These are phyloP conservation scores for Delonix regia DNA, from an alignment of 306 rosid species.

Conservation along the genomic window DNA sequence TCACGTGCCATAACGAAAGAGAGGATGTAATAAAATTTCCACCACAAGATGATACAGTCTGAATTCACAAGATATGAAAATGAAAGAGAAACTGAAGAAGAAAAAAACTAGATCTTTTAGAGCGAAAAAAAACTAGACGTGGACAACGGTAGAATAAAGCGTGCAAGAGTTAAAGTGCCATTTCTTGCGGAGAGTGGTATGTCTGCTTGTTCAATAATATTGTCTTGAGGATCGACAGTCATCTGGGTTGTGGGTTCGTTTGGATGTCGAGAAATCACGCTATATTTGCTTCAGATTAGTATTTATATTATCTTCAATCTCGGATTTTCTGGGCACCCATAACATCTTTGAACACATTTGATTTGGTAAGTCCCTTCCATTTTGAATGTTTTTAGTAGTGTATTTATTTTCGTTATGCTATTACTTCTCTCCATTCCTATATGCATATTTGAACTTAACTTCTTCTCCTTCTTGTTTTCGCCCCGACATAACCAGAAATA, in stretches of 20 bases:
- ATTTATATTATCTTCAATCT: constrained; percentile 12
- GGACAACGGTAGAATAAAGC: not conserved
- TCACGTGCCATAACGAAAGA: no score
- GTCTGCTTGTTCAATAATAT: not conserved
- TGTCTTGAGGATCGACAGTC: constrained; percentile 3
- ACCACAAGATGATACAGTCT: no score
- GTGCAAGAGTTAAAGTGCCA: not conserved
- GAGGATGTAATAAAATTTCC: no score
- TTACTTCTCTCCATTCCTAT: not conserved
- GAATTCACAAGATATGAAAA: no score
- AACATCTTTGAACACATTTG: not conserved
- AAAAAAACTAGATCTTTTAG: no score
- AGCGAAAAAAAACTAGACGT: not conserved
- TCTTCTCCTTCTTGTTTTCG: not conserved
- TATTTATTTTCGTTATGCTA: not conserved
- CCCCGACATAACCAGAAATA: not conserved
- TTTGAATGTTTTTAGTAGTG: not conserved
- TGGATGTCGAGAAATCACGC: not conserved
- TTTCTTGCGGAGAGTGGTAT: not conserved
- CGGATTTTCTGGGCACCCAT: not conserved
- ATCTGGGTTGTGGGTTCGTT: constrained; percentile 10
- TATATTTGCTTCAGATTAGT: constrained; percentile 8
- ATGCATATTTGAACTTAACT: not conserved
- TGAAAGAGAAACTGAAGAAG: no score
- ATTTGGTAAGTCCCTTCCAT: not conserved